Evolutionary conservation across 73 alveolate species (phyloP), one percentile per base, ranked within the genome.

Genomic region (Tetrahymena borealis): DNA sequence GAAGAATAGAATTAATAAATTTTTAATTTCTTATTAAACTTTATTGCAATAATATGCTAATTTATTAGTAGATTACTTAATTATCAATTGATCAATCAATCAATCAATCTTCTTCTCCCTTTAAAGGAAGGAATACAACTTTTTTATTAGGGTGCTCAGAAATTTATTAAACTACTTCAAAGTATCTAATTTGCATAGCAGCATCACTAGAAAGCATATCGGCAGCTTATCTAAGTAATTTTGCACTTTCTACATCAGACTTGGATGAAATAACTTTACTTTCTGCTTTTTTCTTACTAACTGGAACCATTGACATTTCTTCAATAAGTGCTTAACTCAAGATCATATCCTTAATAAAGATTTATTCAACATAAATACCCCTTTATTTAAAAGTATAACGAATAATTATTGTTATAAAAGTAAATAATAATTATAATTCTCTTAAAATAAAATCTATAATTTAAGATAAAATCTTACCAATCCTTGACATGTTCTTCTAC

Each of bases 161-260:
- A 38, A 93, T 93, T 15, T 28, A 3, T 39, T 79, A 85, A 20
- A 93, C 91, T 8, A 92, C 91, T 93, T 93, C 95, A 85, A 93
- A 93, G 77, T 93, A 93, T 90, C 95, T 39, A 79, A 93, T 93
- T 90, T 93, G 91, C 95, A 93, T 93, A 16, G 95, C 95, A 31
- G 95, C 95, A 79, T 90, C 91, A 2, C 93, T 78, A 38, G 90
- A 90, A 31, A 93, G 91, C 95, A 93, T 93, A 85, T 93, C 95
- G 7, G 95, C 93, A 11, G 95, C 95, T 33, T 93, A 79, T 90
- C 95, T 93, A 91, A 93, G 90, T 3, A 93, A 39, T 93, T 93
- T 93, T 31, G 95, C 95, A 32, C 91, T 92, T 79, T 93, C 95
- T 7, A 93, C 95, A 90, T 93, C 95, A 85, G 92, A 91, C 32